These are phyloP conservation scores for Saxophila tyrrhenica DNA, from an alignment of 495 filamentous ascomycete species.

Conservation along the genomic window DNA sequence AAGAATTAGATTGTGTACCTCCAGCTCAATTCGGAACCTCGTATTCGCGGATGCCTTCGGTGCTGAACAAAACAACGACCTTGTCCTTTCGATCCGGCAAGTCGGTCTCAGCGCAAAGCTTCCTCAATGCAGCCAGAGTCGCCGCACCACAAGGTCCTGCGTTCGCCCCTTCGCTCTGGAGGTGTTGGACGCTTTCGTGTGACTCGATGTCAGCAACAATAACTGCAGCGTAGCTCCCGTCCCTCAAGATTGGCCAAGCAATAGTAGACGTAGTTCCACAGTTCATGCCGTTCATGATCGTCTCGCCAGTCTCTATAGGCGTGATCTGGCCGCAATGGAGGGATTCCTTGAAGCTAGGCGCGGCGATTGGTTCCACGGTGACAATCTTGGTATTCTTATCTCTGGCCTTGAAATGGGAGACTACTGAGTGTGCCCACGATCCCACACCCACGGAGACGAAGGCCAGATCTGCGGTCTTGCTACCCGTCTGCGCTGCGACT, in stretches of 20 bases:
- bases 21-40: constrained; percentile 1
- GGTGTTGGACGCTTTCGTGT: constrained; percentile 40
- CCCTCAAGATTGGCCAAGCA: constrained; percentile 47
- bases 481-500: constrained; percentile 33
- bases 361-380: constrained; percentile 53
- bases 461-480: constrained; percentile 29
- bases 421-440: constrained; percentile 51
- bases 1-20: not conserved
- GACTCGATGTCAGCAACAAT: constrained; percentile 46
- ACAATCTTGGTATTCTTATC: constrained; percentile 25
- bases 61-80: constrained; percentile 40
- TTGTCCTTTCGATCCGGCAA: constrained; percentile 32
- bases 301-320: constrained; percentile 38
- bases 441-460: constrained; percentile 56
- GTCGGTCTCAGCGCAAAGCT: constrained; percentile 27
- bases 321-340: constrained; percentile 35
- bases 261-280: constrained; percentile 53
- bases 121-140: constrained; percentile 45
- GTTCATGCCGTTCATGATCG: constrained; percentile 59
- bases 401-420: constrained; percentile 43
- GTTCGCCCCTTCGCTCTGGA: constrained; percentile 35
- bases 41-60: constrained; percentile 31
- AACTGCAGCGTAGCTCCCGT: constrained; percentile 47
- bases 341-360: constrained; percentile 45
- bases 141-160: constrained; percentile 57